Percentiles rank a stretch among this genome's conserved stretches.
Conservation (phyloP, 441 rosid species). For the Heliophila coronopifolia region DNA sequence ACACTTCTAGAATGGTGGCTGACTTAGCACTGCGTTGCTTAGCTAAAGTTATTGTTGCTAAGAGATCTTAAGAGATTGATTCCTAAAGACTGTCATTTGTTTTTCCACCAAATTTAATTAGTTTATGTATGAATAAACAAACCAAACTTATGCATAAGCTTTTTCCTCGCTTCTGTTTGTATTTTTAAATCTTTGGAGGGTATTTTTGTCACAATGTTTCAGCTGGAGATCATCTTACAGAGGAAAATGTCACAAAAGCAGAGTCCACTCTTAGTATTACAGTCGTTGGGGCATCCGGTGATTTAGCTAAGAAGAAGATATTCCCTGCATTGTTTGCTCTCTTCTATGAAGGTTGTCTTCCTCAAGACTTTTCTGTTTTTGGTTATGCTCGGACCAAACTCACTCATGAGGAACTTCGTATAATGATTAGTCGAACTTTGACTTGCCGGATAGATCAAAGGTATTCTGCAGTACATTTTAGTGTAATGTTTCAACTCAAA, state of each 20-base stretch:
- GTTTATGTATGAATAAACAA: too few relatives aligned
- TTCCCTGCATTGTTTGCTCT: conserved; percentile 95
- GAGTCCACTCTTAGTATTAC: conserved; percentile 71
- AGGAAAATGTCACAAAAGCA: conserved; percentile 23
- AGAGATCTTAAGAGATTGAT: too few relatives aligned
- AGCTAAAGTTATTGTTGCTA: too few relatives aligned
- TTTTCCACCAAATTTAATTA: too few relatives aligned
- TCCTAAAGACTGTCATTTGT: too few relatives aligned
- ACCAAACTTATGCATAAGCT: too few relatives aligned
- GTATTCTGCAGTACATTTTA: conserved; percentile 27
- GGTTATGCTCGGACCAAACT: conserved; percentile 72
- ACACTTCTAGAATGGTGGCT: too few relatives aligned
- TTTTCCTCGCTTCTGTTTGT: background rate
- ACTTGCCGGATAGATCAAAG: conserved; percentile 90
- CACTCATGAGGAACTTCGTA: conserved; percentile 73
- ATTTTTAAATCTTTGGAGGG: background rate
- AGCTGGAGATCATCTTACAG: conserved; percentile 38
- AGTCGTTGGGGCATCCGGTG: conserved; percentile 92
- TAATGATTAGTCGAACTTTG: conserved; percentile 64
- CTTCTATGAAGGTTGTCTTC: conserved; percentile 70
- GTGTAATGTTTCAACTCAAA: background rate
- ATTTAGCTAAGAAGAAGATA: conserved; percentile 84
- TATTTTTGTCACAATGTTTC: conserved; percentile 18
- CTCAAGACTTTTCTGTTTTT: conserved; percentile 57
- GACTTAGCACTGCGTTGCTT: too few relatives aligned